phyloP scores from a whole-genome alignment of 2,329 filamentous ascomycete species.

The Colletotrichum cereale region DNA sequence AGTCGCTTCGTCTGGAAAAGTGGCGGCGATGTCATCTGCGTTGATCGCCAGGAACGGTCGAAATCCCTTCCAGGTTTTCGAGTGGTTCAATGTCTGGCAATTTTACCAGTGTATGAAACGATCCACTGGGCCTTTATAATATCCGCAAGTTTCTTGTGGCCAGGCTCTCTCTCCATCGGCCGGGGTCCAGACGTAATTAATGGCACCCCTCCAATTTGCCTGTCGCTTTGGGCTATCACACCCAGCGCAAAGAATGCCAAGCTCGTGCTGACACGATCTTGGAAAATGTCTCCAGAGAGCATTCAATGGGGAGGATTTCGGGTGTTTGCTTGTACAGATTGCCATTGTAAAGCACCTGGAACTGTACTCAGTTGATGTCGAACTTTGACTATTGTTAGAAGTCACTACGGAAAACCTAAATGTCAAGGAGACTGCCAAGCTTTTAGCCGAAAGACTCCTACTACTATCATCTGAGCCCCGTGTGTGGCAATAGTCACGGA shows the following conservation, averaged over 20 bases:
- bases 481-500: neutral
- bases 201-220: neutral
- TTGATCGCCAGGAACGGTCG: neutral
- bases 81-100: too few relatives aligned
- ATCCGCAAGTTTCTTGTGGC: too few relatives aligned
- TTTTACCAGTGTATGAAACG: too few relatives aligned
- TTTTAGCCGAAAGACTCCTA: neutral
- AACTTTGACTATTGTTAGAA: neutral
- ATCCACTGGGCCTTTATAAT: too few relatives aligned
- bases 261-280: neutral
- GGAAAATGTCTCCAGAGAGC: neutral
- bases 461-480: neutral
- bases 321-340: neutral
- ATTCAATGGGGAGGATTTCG: neutral
- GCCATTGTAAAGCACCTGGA: too few relatives aligned
- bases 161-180: neutral
- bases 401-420: neutral
- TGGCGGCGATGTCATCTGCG: neutral
- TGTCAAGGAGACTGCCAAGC: neutral
- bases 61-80: neutral
- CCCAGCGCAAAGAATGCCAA: neutral
- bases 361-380: neutral
- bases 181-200: neutral
- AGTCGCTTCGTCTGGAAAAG: neutral
- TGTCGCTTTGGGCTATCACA: neutral